Base-by-base conservation (phyloP, 2,329 filamentous ascomycete genomes). In the Diaporthe ampelina region DNA sequence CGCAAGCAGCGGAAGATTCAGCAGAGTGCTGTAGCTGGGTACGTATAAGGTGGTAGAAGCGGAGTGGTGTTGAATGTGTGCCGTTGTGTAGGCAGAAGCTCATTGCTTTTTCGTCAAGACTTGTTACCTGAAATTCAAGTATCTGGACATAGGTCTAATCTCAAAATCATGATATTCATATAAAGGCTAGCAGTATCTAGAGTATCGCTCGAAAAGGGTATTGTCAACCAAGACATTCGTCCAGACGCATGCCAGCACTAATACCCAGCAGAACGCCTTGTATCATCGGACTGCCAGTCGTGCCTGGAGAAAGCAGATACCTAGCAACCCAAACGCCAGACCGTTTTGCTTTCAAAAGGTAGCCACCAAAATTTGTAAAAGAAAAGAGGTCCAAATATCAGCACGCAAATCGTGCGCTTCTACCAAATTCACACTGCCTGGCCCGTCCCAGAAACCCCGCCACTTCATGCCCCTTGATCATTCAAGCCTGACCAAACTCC, bases 401-500 rank as follows among this genome's bases (percentile, higher is more conserved):
- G 15, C 13, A 43, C 37, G 15, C 3, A 43, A 43, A 4, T 17
- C 13, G 10, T 50, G 10, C 13, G n/a, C 10, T 15, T 15, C 7
- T 8, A 9, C 1, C 32, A 29, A 4, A 21, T 6, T 26, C 13
- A 19, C 3, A 10, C 5, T 4, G 21, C 13, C 32, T 40, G 2
- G 4, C 13, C n/a, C n/a, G 10, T 54, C 1, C 26, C 26, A 35
- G 5, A 7, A 11, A 13, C 2, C 2, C 9, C 15, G 8, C 17
- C 21, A 13, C 15, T 7, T 11, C 5, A 37, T 2, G 7, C 10
- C 15, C 4, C n/a, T 11, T 13, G 8, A 4, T 29, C n/a, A 10
- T 29, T 72, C 32, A 72, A 17, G 40, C 45, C 45, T 32, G 45
- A 29, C 57, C 73, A 43, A 68, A 74, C 24, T 74, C 73, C 32